Evolutionary conservation across 208 protist species (phyloP).

Genomic region (Entamoeba moshkovskii): DNA sequence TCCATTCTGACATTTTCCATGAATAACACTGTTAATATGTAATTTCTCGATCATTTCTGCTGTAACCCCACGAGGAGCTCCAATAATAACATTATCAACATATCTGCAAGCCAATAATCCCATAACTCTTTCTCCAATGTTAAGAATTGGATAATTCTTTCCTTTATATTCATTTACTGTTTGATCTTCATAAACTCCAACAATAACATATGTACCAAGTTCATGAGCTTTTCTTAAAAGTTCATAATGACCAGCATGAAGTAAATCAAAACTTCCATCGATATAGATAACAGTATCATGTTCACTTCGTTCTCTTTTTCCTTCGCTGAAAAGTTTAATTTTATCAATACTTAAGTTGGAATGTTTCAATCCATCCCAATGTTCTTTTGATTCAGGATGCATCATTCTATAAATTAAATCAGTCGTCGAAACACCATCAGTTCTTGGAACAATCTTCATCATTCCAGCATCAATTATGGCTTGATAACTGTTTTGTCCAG

Average conservation of each 20-base stretch:
- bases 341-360: not conserved
- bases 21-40: conserved; percentile 56
- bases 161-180: conserved; percentile 66
- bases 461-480: conserved; percentile 36
- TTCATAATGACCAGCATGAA: conserved; percentile 65
- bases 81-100: conserved; percentile 90
- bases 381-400: conserved; percentile 55
- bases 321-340: conserved; percentile 54
- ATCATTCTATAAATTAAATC: conserved; percentile 91
- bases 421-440: conserved; percentile 85
- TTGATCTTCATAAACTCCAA: conserved; percentile 76
- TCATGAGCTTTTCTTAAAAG: conserved; percentile 68
- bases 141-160: conserved; percentile 87
- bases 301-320: conserved; percentile 41
- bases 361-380: not conserved
- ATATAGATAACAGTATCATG: conserved; percentile 78
- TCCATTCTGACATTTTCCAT: conserved; percentile 36
- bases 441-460: conserved; percentile 71
- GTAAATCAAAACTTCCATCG: conserved; percentile 85
- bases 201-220: conserved; percentile 76
- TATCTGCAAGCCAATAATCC: conserved; percentile 77
- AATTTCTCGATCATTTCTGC: conserved; percentile 68
- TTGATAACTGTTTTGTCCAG: conserved; percentile 23
- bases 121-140: conserved; percentile 82
- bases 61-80: conserved; percentile 71